phyloP scores from a whole-genome alignment of 1,284 basidiomycete species.

The Cutaneotrichosporon sp. region DNA sequence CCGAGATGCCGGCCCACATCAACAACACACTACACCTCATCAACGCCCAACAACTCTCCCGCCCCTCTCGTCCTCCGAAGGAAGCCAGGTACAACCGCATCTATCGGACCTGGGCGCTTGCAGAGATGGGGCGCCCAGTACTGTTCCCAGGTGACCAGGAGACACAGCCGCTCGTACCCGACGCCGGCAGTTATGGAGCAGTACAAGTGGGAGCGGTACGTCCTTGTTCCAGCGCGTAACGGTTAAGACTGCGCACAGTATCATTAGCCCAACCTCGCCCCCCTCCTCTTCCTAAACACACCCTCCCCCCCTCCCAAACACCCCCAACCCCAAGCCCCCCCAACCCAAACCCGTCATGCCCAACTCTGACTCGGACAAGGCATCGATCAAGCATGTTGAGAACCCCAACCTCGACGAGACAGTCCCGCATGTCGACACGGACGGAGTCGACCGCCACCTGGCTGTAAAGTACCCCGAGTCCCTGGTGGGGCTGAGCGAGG shows the following conservation, averaged over 20 bases:
- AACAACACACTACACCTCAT: no score
- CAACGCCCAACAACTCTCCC: not conserved
- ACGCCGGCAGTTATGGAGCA: not conserved
- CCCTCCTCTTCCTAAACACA: not conserved
- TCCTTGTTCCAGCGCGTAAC: not conserved
- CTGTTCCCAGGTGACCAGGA: not conserved
- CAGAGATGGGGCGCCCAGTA: not conserved
- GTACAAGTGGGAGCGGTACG: not conserved
- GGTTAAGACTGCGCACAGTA: no score
- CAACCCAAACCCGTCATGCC: not conserved
- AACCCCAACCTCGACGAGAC: not conserved
- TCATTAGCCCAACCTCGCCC: not conserved
- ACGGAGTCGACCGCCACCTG: conserved; percentile 9
- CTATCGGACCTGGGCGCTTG: not conserved
- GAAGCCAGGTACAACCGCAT: not conserved
- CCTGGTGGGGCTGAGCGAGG: conserved; percentile 31
- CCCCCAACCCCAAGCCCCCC: not conserved
- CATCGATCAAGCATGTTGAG: conserved; percentile 1
- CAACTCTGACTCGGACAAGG: conserved; percentile 4
- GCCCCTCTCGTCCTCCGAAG: not conserved
- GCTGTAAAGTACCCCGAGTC: conserved; percentile 27
- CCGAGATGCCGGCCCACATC: not conserved
- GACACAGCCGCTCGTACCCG: not conserved
- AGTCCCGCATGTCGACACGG: not conserved
- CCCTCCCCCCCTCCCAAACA: no score